Evolutionary conservation across 176 grass and related monocot genomes (phyloP).

Genomic region (Oryza rufipogon): DNA sequence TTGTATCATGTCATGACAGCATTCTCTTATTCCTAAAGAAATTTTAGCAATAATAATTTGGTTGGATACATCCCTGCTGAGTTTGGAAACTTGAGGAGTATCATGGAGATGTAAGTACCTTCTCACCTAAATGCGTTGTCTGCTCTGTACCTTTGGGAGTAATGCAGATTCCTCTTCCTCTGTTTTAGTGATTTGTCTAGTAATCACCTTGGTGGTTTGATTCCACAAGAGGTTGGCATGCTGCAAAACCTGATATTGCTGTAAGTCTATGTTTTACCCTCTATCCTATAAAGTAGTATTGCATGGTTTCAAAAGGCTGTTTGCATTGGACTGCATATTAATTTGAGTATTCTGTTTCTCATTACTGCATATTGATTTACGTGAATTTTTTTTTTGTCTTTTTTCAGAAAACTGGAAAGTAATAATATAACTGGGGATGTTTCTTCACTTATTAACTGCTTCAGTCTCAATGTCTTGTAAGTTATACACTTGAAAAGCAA

Average conservation of each 20-base stretch:
- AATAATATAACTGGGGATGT: slow-evolving; percentile 97
- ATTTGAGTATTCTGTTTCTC: neutral
- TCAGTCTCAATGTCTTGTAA: slow-evolving; percentile 85
- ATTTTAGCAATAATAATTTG: slow-evolving; percentile 88
- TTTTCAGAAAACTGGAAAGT: slow-evolving; percentile 73
- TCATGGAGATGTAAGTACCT: slow-evolving; percentile 88
- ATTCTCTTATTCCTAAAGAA: slow-evolving; percentile 53
- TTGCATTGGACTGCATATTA: neutral
- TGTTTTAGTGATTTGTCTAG: slow-evolving; percentile 67
- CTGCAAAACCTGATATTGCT: slow-evolving; percentile 80
- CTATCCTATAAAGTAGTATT: neutral
- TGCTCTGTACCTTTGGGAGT: neutral
- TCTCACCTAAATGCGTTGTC: neutral
- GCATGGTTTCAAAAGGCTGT: slow-evolving; percentile 1
- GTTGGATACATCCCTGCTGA: slow-evolving; percentile 78
- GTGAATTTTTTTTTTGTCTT: slow-evolving; percentile 9
- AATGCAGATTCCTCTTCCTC: neutral
- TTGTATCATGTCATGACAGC: slow-evolving; percentile 17
- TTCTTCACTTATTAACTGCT: slow-evolving; percentile 77
- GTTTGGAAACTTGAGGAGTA: slow-evolving; percentile 95
- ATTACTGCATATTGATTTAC: slow-evolving; percentile 41
- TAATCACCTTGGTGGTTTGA: slow-evolving; percentile 67
- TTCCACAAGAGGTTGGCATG: slow-evolving; percentile 85
- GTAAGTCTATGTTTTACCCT: slow-evolving; percentile 51
- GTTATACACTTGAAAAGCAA: slow-evolving; percentile 18